phyloP scores from a whole-genome alignment of 1,139 yeast species.

The Suhomyces taliae region DNA sequence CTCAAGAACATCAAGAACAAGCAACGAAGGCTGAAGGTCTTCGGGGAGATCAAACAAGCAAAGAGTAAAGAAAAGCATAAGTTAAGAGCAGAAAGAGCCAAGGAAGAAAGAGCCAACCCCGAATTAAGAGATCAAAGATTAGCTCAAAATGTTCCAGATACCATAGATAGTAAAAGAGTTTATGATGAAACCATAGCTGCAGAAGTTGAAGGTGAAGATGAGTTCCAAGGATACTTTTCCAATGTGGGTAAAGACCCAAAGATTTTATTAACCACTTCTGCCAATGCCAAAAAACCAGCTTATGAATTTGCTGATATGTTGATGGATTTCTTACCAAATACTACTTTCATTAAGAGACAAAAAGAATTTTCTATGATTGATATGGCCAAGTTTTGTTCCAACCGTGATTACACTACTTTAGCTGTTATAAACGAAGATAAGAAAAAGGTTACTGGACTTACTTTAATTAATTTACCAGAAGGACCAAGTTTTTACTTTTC shows the following conservation, averaged over 20 bases:
- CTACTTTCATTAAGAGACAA: slow-evolving; percentile 84
- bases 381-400: slow-evolving; percentile 78
- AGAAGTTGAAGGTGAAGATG: slow-evolving; percentile 82
- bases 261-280: slow-evolving; percentile 84
- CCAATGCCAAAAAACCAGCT: slow-evolving; percentile 81
- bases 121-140: slow-evolving; percentile 78
- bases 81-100: slow-evolving; percentile 72
- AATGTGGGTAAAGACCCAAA: slow-evolving; percentile 65
- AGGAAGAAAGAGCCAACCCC: slow-evolving; percentile 81
- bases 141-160: slow-evolving; percentile 76
- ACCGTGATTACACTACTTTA: slow-evolving; percentile 83
- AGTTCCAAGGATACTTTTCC: slow-evolving; percentile 63
- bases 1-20: slow-evolving; percentile 64
- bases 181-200: slow-evolving; percentile 83
- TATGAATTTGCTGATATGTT: slow-evolving; percentile 88
- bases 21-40: slow-evolving; percentile 75
- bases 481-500: slow-evolving; percentile 96
- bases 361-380: slow-evolving; percentile 80
- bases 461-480: slow-evolving; percentile 88
- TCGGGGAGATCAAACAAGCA: slow-evolving; percentile 71
- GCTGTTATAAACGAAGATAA: slow-evolving; percentile 91
- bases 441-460: slow-evolving; percentile 85
- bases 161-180: slow-evolving; percentile 85
- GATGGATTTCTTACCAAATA: slow-evolving; percentile 81
- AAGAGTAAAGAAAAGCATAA: slow-evolving; percentile 77